Base-by-base conservation (phyloP, 306 rosid genomes). In the Sicyos baderoa region DNA sequence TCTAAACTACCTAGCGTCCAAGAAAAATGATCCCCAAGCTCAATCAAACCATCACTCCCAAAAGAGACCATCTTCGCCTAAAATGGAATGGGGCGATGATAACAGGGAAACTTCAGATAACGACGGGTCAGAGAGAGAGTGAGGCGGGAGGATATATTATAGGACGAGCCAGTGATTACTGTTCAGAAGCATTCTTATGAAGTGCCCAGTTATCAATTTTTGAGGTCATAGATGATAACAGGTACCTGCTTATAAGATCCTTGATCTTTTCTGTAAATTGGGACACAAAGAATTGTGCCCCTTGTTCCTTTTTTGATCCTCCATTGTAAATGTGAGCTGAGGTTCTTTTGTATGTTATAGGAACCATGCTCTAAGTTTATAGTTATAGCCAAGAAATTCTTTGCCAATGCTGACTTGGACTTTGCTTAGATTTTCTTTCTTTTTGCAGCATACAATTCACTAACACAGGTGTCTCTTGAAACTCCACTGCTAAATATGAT, bases 171-270 rank as follows among this genome's bases (percentile, higher is more conserved):
- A 23, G 67, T 45, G 17, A 54, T 68, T 76, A 76, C 73, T 82
- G 66, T 75, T 75, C 73, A 72, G 74, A 54, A 57, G 75, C 76
- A 77, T 81, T 79, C 76, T 77, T 77, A 82, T 76, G 50, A 78
- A 21, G 82, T 75, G 84, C 87, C 87, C 81, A 0, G 96, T 79
- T 82, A 93, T 84, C 97, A 64, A 80, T 74, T 86, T 91, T 93
- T 86, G 84, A 4, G 80, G 77, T 80, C 77, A 47, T 76, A 71
- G 81, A 50, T 82, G 96, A 85, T 85, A 81, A 79, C 88, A 76
- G 87, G 86, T 70, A 75, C 82, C 54, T 64, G 64, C 59, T 37
- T 0, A 37, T 72, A 27, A 54, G 69, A 35, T 76, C 49, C 37
- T 63, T 58, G 72, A 70, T 42, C 50, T 37, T 75, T 72, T 9